Evolutionary conservation across 768 basidiomycete species (phyloP).

Genomic region (Termitomyces sp.): DNA sequence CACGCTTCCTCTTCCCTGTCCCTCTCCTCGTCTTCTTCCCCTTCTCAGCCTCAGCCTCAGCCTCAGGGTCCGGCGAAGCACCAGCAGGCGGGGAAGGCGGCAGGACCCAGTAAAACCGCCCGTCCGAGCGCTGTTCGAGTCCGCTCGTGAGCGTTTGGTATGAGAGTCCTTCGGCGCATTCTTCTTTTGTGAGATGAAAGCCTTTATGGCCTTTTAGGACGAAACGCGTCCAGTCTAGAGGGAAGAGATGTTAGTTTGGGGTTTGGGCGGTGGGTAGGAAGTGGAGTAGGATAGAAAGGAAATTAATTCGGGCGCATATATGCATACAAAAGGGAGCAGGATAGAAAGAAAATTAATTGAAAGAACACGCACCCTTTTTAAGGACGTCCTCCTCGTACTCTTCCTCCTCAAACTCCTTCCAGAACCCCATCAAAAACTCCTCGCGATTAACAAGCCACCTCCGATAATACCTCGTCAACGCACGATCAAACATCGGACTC

Average conservation of each 20-base stretch:
- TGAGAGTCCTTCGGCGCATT: constrained; percentile 15
- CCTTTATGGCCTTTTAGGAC: constrained; percentile 41
- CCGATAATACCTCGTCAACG: constrained; percentile 39
- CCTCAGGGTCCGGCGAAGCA: too few relatives aligned
- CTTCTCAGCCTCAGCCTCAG: neutral
- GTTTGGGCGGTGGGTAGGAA: too few relatives aligned
- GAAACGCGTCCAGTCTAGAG: constrained; percentile 37
- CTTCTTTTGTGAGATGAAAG: constrained; percentile 36
- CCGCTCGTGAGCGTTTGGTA: neutral
- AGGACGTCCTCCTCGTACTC: constrained; percentile 39
- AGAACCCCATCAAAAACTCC: constrained; percentile 37
- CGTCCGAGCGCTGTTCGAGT: constrained; percentile 1
- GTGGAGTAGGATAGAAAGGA: neutral
- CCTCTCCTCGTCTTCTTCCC: neutral
- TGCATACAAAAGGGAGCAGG: too few relatives aligned
- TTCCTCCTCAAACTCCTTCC: constrained; percentile 40
- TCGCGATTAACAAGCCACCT: constrained; percentile 41
- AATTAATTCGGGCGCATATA: too few relatives aligned
- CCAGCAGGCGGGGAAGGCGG: neutral
- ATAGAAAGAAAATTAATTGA: neutral
- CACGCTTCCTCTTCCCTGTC: neutral
- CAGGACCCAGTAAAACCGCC: constrained; percentile 3
- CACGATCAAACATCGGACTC: constrained; percentile 40
- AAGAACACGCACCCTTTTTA: constrained; percentile 30
- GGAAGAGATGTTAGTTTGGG: neutral